Base-by-base conservation (phyloP, 805 yeast genomes). In the Wickerhamiella musiphila region DNA sequence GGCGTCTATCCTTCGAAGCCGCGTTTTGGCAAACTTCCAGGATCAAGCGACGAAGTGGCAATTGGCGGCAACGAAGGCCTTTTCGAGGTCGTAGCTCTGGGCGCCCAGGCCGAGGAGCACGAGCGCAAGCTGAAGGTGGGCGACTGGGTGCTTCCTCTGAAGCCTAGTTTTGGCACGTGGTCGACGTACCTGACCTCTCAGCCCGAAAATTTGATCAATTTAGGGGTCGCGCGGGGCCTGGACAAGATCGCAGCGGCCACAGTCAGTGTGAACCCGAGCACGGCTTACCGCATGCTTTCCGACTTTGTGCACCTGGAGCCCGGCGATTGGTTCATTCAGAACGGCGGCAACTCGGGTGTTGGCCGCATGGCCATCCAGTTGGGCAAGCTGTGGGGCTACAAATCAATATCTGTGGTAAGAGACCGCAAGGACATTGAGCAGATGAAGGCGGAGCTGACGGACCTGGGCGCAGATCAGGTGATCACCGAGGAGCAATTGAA, bases 311-410 rank as follows among this genome's bases (percentile, higher is more conserved):
- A 68, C 34, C 56, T 77, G 46, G 53, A 60, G 36, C 66, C 70
- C 2, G 81, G 81, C 13, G 63, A 84, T 52, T 90, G 94, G 93
- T 69, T 90, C 40, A 73, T 90, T 39, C 96, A 90, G 57, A 90
- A 86, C 47, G 98, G 94, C 20, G 96, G 94, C 22, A 90, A 82
- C 43, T 81, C 94, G 6, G 93, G 90, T 18, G 99, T 90, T 8
- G 94, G 94, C 5, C 72, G 82, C 44, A 73, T 78, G 44, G 96
- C 93, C 6, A 66, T 82, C 30, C 99, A 90, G 55, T 68, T 90
- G 33, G 94, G 79, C 19, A 69, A 70, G 41, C 60, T 72, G 18
- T 63, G 76, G 52, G 94, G 93, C 1, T 55, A 74, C 49, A 81
- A 82, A 46, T 81, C 93, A 8, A 66, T 90, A 43, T 74, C 79